Evolutionary conservation across 768 basidiomycete species (phyloP).

Genomic region (Tephrocybe sp.): DNA sequence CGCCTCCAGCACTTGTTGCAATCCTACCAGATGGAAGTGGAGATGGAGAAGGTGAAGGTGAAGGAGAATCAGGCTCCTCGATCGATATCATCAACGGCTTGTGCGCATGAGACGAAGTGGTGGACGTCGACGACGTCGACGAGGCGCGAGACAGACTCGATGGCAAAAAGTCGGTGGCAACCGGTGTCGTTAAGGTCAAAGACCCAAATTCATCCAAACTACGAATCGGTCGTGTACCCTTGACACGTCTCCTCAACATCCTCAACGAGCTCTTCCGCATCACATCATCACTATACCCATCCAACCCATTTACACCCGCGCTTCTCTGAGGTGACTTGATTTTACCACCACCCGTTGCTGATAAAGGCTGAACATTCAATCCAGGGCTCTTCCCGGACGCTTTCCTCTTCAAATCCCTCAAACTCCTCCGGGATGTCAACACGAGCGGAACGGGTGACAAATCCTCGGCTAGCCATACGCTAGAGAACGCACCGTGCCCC

Average conservation of each 20-base stretch:
- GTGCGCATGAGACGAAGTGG: background rate
- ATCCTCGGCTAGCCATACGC: slow-evolving; percentile 71
- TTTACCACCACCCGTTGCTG: too few relatives aligned
- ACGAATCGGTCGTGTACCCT: slow-evolving; percentile 10
- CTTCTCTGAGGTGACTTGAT: background rate
- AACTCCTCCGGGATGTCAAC: slow-evolving; percentile 36
- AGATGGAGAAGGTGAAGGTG: background rate
- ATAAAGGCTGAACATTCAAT: too few relatives aligned
- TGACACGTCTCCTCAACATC: slow-evolving; percentile 11
- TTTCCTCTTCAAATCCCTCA: slow-evolving; percentile 35
- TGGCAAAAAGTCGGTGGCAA: background rate
- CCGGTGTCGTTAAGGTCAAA: too few relatives aligned
- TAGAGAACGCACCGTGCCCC: slow-evolving; percentile 72
- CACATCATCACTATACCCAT: background rate
- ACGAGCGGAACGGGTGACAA: slow-evolving; percentile 44
- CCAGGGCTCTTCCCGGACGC: slow-evolving; percentile 16
- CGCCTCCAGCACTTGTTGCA: background rate
- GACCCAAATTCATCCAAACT: too few relatives aligned
- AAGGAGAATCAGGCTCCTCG: background rate
- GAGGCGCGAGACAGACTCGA: slow-evolving; percentile 15
- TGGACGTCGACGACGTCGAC: slow-evolving; percentile 17
- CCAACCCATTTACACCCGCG: too few relatives aligned
- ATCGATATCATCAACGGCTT: slow-evolving; percentile 8
- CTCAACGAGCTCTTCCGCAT: slow-evolving; percentile 13
- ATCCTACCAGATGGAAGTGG: background rate